These are phyloP conservation scores for Warburgia ugandensis DNA, from an alignment of 164 flowering plant species.

Conservation along the genomic window DNA sequence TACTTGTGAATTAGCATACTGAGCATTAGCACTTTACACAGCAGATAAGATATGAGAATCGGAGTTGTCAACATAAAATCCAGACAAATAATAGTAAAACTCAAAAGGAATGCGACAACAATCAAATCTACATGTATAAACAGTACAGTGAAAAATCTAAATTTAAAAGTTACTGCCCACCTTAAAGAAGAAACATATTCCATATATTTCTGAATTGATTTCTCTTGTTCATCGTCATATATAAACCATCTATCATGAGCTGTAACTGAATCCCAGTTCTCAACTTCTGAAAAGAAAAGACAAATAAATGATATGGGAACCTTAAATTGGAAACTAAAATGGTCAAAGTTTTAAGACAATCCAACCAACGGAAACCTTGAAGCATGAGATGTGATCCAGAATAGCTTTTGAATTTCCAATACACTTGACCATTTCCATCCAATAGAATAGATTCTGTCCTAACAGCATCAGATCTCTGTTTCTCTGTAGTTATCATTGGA, in stretches of 20 bases:
- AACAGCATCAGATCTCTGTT: conserved; percentile 43
- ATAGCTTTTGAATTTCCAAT: conserved; percentile 54
- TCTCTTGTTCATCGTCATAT: conserved; percentile 21
- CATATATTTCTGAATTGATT: conserved; percentile 18
- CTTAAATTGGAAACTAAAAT: not conserved
- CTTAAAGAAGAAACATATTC: conserved; percentile 28
- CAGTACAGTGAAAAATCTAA: not conserved
- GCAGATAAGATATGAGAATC: too few relatives aligned
- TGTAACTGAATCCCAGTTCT: conserved; percentile 14
- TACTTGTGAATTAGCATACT: too few relatives aligned
- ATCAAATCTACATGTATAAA: not conserved
- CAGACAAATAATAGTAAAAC: not conserved
- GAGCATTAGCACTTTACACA: too few relatives aligned
- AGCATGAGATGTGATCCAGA: conserved; percentile 33
- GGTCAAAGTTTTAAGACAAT: not conserved
- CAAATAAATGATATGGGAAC: not conserved
- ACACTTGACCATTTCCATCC: conserved; percentile 46
- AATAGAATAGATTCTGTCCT: conserved; percentile 53
- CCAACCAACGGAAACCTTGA: conserved; percentile 47
- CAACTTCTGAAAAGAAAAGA: conserved; percentile 18
- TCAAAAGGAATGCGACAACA: not conserved
- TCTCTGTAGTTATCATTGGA: conserved; percentile 21
- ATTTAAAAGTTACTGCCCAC: conserved; percentile 12
- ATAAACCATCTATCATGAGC: conserved; percentile 31
- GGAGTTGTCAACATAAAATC: not conserved